Percentiles rank a stretch among this genome's conserved stretches.
These are phyloP conservation scores for Russula emetica DNA, from an alignment of 768 basidiomycete genomes.

Conservation along the genomic window DNA sequence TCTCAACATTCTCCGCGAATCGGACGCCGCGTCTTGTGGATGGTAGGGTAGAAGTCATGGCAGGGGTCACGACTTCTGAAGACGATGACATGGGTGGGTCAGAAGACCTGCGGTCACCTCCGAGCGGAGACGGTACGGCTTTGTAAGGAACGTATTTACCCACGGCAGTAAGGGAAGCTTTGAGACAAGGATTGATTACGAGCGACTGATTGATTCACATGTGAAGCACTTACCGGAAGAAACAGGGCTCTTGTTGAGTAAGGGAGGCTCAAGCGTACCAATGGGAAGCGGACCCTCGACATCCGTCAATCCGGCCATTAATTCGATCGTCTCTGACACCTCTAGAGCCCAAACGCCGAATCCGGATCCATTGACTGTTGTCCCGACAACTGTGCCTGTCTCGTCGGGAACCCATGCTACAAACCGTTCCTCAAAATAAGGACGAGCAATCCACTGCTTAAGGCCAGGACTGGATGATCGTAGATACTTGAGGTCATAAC, in stretches of 20 bases:
- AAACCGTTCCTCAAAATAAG: constrained; percentile 25
- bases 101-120: constrained; percentile 38
- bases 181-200: constrained; percentile 27
- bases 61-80: constrained; percentile 11
- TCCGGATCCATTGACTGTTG: constrained; percentile 25
- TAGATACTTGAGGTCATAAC: constrained; percentile 33
- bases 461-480: constrained; percentile 32
- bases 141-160: constrained; percentile 35
- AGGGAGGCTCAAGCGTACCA: neutral
- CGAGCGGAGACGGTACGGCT: constrained; percentile 48
- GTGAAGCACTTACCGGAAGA: constrained; percentile 19
- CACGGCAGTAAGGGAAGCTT: constrained; percentile 24
- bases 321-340: constrained; percentile 24
- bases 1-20: constrained; percentile 56
- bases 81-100: constrained; percentile 18
- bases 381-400: constrained; percentile 18
- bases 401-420: constrained; percentile 20
- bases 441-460: constrained; percentile 23
- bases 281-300: constrained; percentile 25
- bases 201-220: constrained; percentile 30
- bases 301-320: constrained; percentile 16
- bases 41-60: neutral
- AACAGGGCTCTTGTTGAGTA: neutral
- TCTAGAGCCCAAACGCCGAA: constrained; percentile 29
- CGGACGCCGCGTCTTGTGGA: constrained; percentile 50